These are phyloP conservation scores for Beauveria bassiana DNA, from an alignment of 2,329 filamentous ascomycete species.

Conservation along the genomic window DNA sequence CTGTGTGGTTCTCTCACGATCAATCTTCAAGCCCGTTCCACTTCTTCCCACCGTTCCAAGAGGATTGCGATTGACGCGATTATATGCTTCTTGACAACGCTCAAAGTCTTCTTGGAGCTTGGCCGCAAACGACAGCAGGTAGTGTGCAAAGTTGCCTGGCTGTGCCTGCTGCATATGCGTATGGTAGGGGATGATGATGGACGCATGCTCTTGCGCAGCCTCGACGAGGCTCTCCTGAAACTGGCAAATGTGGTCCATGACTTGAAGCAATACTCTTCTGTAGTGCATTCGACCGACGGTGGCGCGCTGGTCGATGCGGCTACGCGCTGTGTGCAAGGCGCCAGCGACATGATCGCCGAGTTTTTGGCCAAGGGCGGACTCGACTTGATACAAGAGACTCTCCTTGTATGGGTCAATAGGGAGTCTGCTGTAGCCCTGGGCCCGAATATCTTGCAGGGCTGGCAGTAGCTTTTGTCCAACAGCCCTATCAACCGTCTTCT, in stretches of 20 bases:
- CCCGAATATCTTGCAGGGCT: constrained; percentile 6
- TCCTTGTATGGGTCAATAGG: constrained; percentile 11
- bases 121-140: constrained; percentile 19
- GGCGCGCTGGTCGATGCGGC: constrained; percentile 14
- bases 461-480: constrained; percentile 8
- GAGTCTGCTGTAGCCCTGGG: constrained; percentile 4
- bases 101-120: constrained; percentile 12
- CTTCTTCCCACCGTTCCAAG: constrained; percentile 9
- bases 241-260: constrained; percentile 7
- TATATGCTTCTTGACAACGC: constrained; percentile 11
- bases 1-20: constrained; percentile 7
- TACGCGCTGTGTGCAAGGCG: constrained; percentile 13
- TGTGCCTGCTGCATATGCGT: constrained; percentile 15
- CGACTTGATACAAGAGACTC: constrained; percentile 11
- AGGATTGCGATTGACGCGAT: constrained; percentile 10
- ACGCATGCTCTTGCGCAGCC: not conserved
- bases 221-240: constrained; percentile 9
- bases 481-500: constrained; percentile 2
- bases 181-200: constrained; percentile 10
- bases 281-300: constrained; percentile 13
- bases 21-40: constrained; percentile 7
- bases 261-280: constrained; percentile 5
- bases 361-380: constrained; percentile 1
- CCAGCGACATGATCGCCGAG: constrained; percentile 14
- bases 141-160: constrained; percentile 13